Base-by-base conservation (phyloP, 2,329 filamentous ascomycete genomes). In the Arthrocladium fulminans region DNA sequence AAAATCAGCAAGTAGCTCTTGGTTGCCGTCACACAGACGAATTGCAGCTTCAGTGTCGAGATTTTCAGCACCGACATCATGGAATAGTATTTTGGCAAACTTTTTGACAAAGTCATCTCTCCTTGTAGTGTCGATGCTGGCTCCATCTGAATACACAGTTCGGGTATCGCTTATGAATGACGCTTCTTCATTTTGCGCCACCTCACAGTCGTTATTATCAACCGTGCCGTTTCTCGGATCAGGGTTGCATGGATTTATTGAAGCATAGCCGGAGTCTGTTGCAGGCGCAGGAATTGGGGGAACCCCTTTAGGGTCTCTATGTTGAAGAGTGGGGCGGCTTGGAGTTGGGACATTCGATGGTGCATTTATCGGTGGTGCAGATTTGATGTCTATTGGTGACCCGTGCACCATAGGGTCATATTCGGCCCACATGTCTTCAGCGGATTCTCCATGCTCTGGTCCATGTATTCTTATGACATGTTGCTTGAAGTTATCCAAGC, bases 401-500 rank as follows among this genome's bases (percentile, higher is more conserved):
- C 4, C 38, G 20, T 41, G 17, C 5, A 41, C 23, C 5, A 4
- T 20, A 12, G 32, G 32, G 32, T 35, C 32, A 17, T 35, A 35
- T 12, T 4, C 32, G 10, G 19, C 12, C 32, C n/a, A 35, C 32
- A 35, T 35, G 4, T 12, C 19, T 4, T 35, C 12, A 15, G 32
- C 12, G 12, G 32, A 13, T 35, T 35, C 32, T 3, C 19, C n/a
- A 17, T 12, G 19, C 19, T 35, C 32, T 17, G n/a, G 32, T 3
- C 12, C 3, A 12, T 95, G 88, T 57, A 86, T 79, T 8, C 83
- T 76, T 42, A 68, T 72, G 38, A 94, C 72, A 60, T 95, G 88
- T 25, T 83, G 80, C 52, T 81, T 81, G 63, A 94, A 94, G 60
- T 95, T 95, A 64, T 95, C 88, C 41, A 82, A 72, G 20, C 88